phyloP scores from a whole-genome alignment of 805 yeast species.

The Groenewaldozyma salmanticensis region DNA sequence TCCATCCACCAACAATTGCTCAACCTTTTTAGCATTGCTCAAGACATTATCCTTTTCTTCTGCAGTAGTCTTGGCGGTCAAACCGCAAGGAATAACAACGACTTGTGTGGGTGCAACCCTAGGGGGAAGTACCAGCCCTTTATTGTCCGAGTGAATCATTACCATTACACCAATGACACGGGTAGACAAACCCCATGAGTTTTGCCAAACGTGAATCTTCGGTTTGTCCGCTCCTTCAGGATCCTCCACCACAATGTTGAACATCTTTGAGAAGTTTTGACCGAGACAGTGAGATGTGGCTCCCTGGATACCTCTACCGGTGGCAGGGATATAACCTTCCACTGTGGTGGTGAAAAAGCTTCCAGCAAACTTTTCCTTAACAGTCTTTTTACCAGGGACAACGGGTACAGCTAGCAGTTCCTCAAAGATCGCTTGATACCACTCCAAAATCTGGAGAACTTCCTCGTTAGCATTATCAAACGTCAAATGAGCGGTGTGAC shows the following conservation, averaged over 20 bases:
- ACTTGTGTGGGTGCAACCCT: slow-evolving; percentile 89
- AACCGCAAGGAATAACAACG: slow-evolving; percentile 90
- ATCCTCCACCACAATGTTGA: slow-evolving; percentile 87
- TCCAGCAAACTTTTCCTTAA: slow-evolving; percentile 97
- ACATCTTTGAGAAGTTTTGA: slow-evolving; percentile 97
- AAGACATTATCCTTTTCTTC: slow-evolving; percentile 64
- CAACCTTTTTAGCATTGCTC: slow-evolving; percentile 62
- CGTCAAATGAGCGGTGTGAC: slow-evolving; percentile 95
- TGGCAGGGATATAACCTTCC: slow-evolving; percentile 95
- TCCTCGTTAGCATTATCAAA: slow-evolving; percentile 71
- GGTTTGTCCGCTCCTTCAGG: slow-evolving; percentile 85
- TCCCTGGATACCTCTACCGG: slow-evolving; percentile 99
- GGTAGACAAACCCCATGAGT: slow-evolving; percentile 98
- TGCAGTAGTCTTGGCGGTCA: slow-evolving; percentile 74
- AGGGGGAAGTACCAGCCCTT: slow-evolving; percentile 97
- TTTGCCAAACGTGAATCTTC: slow-evolving; percentile 84
- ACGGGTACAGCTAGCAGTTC: slow-evolving; percentile 97
- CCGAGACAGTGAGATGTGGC: slow-evolving; percentile 98
- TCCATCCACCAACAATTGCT: slow-evolving; percentile 44
- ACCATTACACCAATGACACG: slow-evolving; percentile 99
- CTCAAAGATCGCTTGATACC: slow-evolving; percentile 75
- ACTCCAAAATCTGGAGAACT: slow-evolving; percentile 77
- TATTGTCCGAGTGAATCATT: slow-evolving; percentile 97
- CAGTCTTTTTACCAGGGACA: slow-evolving; percentile 89
- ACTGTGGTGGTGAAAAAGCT: slow-evolving; percentile 91